Percentiles rank a stretch among this genome's conserved stretches.
Conservation (phyloP, 2,329 filamentous ascomycete species). For the Exophiala calicioides region DNA sequence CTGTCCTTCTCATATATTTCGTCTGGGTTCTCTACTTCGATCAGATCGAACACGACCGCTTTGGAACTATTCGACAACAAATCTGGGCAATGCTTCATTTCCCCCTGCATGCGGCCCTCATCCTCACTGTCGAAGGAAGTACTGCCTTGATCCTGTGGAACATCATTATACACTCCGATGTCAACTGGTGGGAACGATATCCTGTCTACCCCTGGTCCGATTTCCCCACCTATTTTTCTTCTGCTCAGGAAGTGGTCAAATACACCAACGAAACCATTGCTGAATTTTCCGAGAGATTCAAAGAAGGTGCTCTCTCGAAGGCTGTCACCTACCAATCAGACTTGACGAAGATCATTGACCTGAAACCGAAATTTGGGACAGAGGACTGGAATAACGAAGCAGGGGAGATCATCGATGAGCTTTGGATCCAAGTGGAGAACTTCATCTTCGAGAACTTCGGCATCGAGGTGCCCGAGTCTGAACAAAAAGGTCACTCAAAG, state of each 20-base stretch:
- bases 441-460: slow-evolving; percentile 4
- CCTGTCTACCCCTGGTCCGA: too few relatives aligned
- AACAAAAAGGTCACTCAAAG: not conserved
- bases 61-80: slow-evolving; percentile 59
- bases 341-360: too few relatives aligned
- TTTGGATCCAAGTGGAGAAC: too few relatives aligned
- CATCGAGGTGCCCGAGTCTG: not conserved
- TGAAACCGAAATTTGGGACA: not conserved
- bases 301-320: too few relatives aligned
- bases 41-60: slow-evolving; percentile 53
- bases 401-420: too few relatives aligned
- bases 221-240: too few relatives aligned
- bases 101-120: slow-evolving; percentile 63
- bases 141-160: slow-evolving; percentile 15
- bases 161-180: not conserved
- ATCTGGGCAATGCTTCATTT: slow-evolving; percentile 56
- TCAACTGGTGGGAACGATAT: too few relatives aligned
- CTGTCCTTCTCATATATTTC: too few relatives aligned
- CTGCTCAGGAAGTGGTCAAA: too few relatives aligned
- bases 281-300: too few relatives aligned
- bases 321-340: too few relatives aligned
- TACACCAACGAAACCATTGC: too few relatives aligned
- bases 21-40: slow-evolving; percentile 66
- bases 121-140: slow-evolving; percentile 41
- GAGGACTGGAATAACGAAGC: not conserved